Evolutionary conservation across 495 filamentous ascomycete species (phyloP).

Genomic region (Penicillium mononematosum): DNA sequence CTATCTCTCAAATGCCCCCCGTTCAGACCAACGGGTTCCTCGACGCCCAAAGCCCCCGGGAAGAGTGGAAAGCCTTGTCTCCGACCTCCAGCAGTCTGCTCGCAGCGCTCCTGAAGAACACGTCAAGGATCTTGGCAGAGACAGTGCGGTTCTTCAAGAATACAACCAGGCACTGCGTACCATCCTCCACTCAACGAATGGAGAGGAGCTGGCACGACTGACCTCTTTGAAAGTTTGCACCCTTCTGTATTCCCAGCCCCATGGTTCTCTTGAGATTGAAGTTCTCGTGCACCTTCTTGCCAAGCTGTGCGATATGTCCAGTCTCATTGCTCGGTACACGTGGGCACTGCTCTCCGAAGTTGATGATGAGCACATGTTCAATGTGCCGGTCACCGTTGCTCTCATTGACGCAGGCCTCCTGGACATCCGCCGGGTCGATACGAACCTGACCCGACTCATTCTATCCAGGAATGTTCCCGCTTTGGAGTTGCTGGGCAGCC

Average conservation of each 20-base stretch:
- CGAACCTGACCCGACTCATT: slow-evolving; percentile 69
- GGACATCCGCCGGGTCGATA: slow-evolving; percentile 78
- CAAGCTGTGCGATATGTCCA: slow-evolving; percentile 75
- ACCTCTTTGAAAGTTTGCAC: slow-evolving; percentile 71
- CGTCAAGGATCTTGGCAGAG: slow-evolving; percentile 64
- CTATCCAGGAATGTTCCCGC: slow-evolving; percentile 63
- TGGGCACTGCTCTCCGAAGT: slow-evolving; percentile 61
- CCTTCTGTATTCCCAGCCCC: slow-evolving; percentile 60
- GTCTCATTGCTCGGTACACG: slow-evolving; percentile 69
- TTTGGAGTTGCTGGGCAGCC: slow-evolving; percentile 68
- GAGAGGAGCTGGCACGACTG: slow-evolving; percentile 66
- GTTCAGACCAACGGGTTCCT: slow-evolving; percentile 62
- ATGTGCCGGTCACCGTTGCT: slow-evolving; percentile 70
- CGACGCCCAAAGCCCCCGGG: slow-evolving; percentile 60
- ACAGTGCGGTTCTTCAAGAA: slow-evolving; percentile 62
- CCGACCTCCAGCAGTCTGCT: slow-evolving; percentile 64
- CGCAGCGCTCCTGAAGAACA: slow-evolving; percentile 67
- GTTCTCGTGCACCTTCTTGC: slow-evolving; percentile 78
- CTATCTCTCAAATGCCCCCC: slow-evolving; percentile 36
- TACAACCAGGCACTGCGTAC: slow-evolving; percentile 55
- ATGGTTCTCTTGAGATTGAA: slow-evolving; percentile 70
- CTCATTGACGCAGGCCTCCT: slow-evolving; percentile 72
- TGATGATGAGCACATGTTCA: slow-evolving; percentile 74
- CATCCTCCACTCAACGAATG: slow-evolving; percentile 49
- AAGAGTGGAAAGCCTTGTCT: slow-evolving; percentile 69